phyloP scores from a whole-genome alignment of 257 asterid species.

The Nicotiana attenuata region DNA sequence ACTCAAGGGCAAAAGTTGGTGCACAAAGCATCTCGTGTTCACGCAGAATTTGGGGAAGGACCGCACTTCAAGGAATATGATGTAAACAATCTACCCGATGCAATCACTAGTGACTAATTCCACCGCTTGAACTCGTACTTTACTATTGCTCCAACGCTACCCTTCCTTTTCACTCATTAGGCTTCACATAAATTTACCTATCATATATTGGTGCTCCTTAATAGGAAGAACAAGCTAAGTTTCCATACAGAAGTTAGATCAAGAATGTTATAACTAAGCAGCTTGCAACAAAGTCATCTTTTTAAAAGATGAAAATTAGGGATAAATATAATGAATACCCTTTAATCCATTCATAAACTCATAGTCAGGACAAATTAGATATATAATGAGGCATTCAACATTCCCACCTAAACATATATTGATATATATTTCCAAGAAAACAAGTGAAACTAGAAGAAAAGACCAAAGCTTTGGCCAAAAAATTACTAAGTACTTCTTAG shows the following conservation, averaged over 20 bases:
- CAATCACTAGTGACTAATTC: too few relatives aligned
- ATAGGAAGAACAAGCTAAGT: background rate
- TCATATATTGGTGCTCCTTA: too few relatives aligned
- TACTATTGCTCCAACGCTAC: too few relatives aligned
- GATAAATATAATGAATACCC: background rate
- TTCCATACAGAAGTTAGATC: background rate
- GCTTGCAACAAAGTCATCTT: background rate
- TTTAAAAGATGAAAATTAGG: background rate
- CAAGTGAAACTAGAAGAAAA: background rate
- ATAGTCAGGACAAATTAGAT: background rate
- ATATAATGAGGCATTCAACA: background rate
- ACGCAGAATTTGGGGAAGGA: too few relatives aligned
- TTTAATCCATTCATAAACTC: constrained; percentile 18
- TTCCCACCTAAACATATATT: background rate
- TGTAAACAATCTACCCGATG: too few relatives aligned
- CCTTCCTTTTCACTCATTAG: background rate
- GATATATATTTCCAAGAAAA: background rate
- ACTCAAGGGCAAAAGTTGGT: too few relatives aligned
- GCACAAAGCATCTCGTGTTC: too few relatives aligned
- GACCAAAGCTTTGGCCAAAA: background rate
- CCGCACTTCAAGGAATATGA: too few relatives aligned
- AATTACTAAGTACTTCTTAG: background rate
- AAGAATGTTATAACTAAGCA: background rate
- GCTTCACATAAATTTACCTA: background rate
- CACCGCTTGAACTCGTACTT: too few relatives aligned